Evolutionary conservation across 495 filamentous ascomycete species (phyloP).

Genomic region (Lophium mytilinum): DNA sequence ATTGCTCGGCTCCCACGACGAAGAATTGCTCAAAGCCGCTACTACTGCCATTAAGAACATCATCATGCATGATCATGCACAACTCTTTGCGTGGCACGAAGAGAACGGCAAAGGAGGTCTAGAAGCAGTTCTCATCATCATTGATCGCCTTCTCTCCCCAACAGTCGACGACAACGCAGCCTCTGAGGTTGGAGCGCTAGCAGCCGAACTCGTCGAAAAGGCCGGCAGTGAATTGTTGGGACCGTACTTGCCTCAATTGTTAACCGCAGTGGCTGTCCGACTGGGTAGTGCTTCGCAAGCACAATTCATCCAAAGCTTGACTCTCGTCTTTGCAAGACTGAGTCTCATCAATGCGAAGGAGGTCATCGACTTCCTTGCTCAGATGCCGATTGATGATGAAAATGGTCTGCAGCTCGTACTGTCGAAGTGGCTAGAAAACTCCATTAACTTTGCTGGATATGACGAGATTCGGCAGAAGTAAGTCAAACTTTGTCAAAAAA

Average conservation of each 20-base stretch:
- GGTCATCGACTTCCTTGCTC: slow-evolving; percentile 82
- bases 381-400: slow-evolving; percentile 63
- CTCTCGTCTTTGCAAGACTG: slow-evolving; percentile 88
- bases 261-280: slow-evolving; percentile 81
- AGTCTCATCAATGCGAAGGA: slow-evolving; percentile 77
- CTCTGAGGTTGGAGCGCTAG: slow-evolving; percentile 90
- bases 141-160: slow-evolving; percentile 82
- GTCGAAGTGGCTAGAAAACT: slow-evolving; percentile 94
- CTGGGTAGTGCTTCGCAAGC: slow-evolving; percentile 72
- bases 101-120: slow-evolving; percentile 72
- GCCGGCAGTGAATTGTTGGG: slow-evolving; percentile 83
- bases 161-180: slow-evolving; percentile 80
- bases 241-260: slow-evolving; percentile 80
- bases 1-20: slow-evolving; percentile 69
- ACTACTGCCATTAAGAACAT: slow-evolving; percentile 81
- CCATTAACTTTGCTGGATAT: slow-evolving; percentile 89
- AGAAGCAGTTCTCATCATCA: slow-evolving; percentile 81
- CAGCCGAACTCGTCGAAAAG: slow-evolving; percentile 90
- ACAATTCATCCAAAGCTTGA: slow-evolving; percentile 82
- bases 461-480: slow-evolving; percentile 95
- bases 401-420: slow-evolving; percentile 83
- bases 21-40: slow-evolving; percentile 78
- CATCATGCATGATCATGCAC: slow-evolving; percentile 75
- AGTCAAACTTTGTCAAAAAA: slow-evolving; percentile 19
- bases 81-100: slow-evolving; percentile 74